phyloP scores from a whole-genome alignment of 31 red algal genomes.

The Endocladia muricata region DNA sequence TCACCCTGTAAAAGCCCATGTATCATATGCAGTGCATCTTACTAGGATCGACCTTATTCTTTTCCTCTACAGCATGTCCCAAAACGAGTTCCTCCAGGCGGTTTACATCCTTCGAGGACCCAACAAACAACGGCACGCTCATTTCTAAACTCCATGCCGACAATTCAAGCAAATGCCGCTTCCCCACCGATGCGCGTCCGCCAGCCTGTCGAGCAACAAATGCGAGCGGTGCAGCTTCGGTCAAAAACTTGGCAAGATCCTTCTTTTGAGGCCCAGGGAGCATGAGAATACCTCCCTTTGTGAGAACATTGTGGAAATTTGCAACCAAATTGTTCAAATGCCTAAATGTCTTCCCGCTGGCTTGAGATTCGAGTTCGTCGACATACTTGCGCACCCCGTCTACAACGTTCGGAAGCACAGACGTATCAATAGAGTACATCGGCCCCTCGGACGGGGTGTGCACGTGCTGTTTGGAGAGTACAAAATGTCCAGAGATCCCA shows the following conservation, averaged over 20 bases:
- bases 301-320: conserved; percentile 90
- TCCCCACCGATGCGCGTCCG: conserved; percentile 84
- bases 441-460: conserved; percentile 67
- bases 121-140: conserved; percentile 89
- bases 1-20: too few relatives aligned
- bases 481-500: conserved; percentile 86
- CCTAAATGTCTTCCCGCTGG: conserved; percentile 67
- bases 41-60: conserved; percentile 71
- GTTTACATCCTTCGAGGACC: conserved; percentile 78
- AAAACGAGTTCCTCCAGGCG: conserved; percentile 77
- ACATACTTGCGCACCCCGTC: conserved; percentile 80
- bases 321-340: conserved; percentile 86
- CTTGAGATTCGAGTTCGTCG: conserved; percentile 59
- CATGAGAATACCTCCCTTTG: conserved; percentile 92
- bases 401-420: conserved; percentile 70
- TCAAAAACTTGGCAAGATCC: conserved; percentile 81
- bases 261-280: conserved; percentile 81
- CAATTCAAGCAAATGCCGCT: conserved; percentile 82
- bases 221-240: conserved; percentile 89
- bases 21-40: conserved; percentile 51
- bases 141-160: conserved; percentile 90
- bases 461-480: conserved; percentile 78
- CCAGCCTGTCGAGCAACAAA: conserved; percentile 94
- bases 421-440: conserved; percentile 84
- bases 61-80: conserved; percentile 65